Percentiles rank a stretch among this genome's conserved stretches.
These are phyloP conservation scores for Dendrobium catenatum DNA, from an alignment of 106 monocot species.

Conservation along the genomic window DNA sequence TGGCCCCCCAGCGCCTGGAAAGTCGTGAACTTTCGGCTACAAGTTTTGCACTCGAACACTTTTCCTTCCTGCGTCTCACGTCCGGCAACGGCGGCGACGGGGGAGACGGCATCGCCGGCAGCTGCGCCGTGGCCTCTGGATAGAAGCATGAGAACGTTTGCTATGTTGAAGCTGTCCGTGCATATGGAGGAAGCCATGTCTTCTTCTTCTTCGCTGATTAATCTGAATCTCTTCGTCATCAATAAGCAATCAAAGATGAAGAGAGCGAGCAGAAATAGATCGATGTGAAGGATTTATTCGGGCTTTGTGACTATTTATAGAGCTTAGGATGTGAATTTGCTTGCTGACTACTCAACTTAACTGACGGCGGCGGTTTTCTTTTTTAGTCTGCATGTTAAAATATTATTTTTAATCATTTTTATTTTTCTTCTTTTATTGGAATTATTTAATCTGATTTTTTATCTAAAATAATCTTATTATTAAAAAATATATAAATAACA, in stretches of 20 bases:
- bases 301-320: not conserved
- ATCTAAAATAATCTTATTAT: not conserved
- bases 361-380: not conserved
- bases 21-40: slow-evolving; percentile 47
- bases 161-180: not conserved
- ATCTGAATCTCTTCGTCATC: slow-evolving; percentile 5
- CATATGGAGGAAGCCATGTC: not conserved
- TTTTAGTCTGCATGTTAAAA: not conserved
- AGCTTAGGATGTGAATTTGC: not conserved
- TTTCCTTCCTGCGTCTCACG: not conserved
- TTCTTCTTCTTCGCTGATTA: not conserved
- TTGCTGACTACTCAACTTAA: no score
- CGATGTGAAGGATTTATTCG: not conserved
- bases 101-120: not conserved
- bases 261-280: not conserved
- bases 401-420: not conserved
- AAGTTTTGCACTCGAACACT: slow-evolving; percentile 67
- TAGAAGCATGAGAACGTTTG: slow-evolving; percentile 4
- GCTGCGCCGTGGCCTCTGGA: not conserved
- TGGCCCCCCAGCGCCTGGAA: slow-evolving; percentile 39
- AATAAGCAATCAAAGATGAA: not conserved
- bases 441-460: no score
- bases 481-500: no score
- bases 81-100: not conserved
- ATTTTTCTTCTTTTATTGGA: no score